Percentiles rank a stretch among this genome's conserved stretches.
Conservation (phyloP, 768 basidiomycete species). For the Trametes elegans region DNA sequence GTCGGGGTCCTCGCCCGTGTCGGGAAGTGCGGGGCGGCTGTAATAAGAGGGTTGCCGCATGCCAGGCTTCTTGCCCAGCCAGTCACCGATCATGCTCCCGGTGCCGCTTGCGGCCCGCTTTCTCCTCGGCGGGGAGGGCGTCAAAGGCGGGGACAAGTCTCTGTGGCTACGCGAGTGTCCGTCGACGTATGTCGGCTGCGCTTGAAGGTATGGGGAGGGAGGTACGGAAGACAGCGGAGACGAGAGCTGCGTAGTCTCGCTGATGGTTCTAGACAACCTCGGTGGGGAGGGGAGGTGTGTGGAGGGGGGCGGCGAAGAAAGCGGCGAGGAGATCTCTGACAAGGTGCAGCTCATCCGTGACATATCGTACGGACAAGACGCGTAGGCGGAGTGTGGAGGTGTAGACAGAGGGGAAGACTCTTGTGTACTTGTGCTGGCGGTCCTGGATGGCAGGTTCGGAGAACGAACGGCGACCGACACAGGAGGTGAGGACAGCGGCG, state of each 20-base stretch:
- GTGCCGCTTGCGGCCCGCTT: slow-evolving; percentile 1
- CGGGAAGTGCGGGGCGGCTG: neutral
- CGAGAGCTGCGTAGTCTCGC: slow-evolving; percentile 3
- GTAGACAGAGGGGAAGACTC: neutral
- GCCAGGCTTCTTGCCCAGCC: slow-evolving; percentile 10
- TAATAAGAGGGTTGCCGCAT: neutral
- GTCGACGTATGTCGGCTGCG: neutral
- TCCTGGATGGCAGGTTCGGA: neutral
- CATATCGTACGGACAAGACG: slow-evolving; percentile 3
- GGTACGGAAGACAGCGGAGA: slow-evolving; percentile 10
- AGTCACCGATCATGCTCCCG: slow-evolving; percentile 1
- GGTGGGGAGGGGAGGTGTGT: neutral
- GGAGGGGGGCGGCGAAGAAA: slow-evolving; percentile 6
- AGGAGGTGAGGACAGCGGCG: slow-evolving; percentile 18
- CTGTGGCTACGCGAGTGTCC: neutral
- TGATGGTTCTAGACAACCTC: neutral
- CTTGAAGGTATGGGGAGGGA: neutral
- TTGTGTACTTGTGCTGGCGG: neutral
- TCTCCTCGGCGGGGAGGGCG: neutral
- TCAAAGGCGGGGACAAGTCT: neutral
- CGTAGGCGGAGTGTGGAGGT: neutral
- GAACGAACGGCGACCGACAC: neutral
- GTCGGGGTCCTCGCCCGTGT: neutral
- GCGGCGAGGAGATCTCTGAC: slow-evolving; percentile 8
- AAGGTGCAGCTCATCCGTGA: slow-evolving; percentile 9